These are phyloP conservation scores for Clitocybe nebularis DNA, from an alignment of 1,284 basidiomycete genomes.

Conservation along the genomic window DNA sequence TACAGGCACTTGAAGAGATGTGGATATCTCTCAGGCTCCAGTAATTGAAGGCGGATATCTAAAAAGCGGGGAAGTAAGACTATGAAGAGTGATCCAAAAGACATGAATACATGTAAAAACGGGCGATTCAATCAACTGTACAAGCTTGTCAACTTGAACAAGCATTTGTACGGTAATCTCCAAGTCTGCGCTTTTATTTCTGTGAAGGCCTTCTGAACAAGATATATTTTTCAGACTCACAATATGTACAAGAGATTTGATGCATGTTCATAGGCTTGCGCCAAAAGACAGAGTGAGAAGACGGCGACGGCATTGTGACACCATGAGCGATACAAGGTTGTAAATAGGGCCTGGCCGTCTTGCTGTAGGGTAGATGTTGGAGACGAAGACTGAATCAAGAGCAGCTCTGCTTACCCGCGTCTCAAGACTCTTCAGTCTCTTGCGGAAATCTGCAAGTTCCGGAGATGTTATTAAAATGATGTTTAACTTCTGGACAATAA, in stretches of 20 bases:
- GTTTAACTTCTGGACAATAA: slow-evolving; percentile 96
- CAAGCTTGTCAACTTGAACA: slow-evolving; percentile 97
- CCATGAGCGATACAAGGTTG: slow-evolving; percentile 93
- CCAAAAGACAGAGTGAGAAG: slow-evolving; percentile 92
- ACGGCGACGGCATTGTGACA: slow-evolving; percentile 98
- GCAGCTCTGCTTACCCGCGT: slow-evolving; percentile 61
- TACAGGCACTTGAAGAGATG: slow-evolving; percentile 98
- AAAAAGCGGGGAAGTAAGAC: slow-evolving; percentile 9
- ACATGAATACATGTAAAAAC: slow-evolving; percentile 85
- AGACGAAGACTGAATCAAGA: not conserved
- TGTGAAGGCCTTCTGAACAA: slow-evolving; percentile 7
- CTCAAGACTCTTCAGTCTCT: slow-evolving; percentile 89
- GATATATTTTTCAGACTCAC: slow-evolving; percentile 41
- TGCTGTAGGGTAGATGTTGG: slow-evolving; percentile 40
- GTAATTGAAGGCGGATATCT: slow-evolving; percentile 95
- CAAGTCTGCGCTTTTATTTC: slow-evolving; percentile 74
- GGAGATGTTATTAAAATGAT: slow-evolving; percentile 96
- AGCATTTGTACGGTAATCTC: slow-evolving; percentile 94
- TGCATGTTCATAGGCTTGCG: slow-evolving; percentile 98
- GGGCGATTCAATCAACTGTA: slow-evolving; percentile 96
- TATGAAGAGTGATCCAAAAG: slow-evolving; percentile 2
- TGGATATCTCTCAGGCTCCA: slow-evolving; percentile 96
- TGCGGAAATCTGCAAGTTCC: slow-evolving; percentile 91
- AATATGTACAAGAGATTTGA: slow-evolving; percentile 97
- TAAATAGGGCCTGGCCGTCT: slow-evolving; percentile 93